Percentiles rank a stretch among this genome's conserved stretches.
Evolutionary conservation across 331 rosid genomes (phyloP).

Genomic region (Rhamnella rubrinervis): DNA sequence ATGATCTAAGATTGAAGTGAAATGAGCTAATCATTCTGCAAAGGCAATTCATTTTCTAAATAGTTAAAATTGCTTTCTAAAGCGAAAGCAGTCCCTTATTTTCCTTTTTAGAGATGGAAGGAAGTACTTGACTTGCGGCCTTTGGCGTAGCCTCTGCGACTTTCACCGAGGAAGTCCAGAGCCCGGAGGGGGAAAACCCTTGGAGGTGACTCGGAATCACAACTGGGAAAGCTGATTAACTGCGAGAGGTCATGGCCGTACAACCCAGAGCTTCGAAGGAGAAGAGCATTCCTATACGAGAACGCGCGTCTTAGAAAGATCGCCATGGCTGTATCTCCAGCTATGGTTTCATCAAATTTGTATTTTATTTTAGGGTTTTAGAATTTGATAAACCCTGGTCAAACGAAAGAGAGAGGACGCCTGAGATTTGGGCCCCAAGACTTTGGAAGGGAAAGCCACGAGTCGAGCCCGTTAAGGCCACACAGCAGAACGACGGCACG

Average conservation of each 20-base stretch:
- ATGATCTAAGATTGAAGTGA: neutral
- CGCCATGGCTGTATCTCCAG: slow-evolving; percentile 39
- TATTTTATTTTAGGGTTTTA: slow-evolving; percentile 23
- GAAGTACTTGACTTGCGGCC: slow-evolving; percentile 78
- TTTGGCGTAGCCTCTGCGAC: slow-evolving; percentile 82
- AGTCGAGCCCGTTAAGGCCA: no score
- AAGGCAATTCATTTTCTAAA: neutral
- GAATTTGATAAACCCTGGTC: slow-evolving; percentile 22
- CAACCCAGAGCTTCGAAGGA: slow-evolving; percentile 40
- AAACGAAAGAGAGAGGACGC: neutral
- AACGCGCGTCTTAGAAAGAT: slow-evolving; percentile 53
- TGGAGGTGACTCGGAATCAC: slow-evolving; percentile 19
- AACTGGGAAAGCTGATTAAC: slow-evolving; percentile 13
- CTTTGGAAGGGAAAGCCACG: no score
- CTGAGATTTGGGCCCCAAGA: slow-evolving; percentile 7
- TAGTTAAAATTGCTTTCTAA: no score
- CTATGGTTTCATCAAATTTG: neutral
- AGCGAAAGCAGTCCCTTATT: no score
- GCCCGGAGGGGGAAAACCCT: slow-evolving; percentile 33
- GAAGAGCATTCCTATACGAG: slow-evolving; percentile 40
- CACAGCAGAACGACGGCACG: neutral
- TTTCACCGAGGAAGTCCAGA: slow-evolving; percentile 42
- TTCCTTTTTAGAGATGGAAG: neutral
- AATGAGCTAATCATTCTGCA: neutral
- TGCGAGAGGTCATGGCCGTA: slow-evolving; percentile 21